Evolutionary conservation across 441 rosid genomes (phyloP), one percentile per base, ranked within the genome.

Genomic region (Euphorbia corollata): DNA sequence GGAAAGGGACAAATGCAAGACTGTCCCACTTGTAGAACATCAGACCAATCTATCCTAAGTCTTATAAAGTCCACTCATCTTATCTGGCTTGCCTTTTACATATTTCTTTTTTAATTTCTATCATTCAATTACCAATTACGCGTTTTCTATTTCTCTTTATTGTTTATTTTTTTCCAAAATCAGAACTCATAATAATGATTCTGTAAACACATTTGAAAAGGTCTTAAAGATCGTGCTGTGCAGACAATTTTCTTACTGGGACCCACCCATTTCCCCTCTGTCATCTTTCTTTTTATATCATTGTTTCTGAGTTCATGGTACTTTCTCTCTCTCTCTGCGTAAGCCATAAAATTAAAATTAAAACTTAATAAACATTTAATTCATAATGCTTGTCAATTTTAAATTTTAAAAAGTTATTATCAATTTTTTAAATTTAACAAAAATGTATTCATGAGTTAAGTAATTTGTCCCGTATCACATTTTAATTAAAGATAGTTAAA

Each of bases 181-280:
- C 20, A 36, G 36, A 13, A 6, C 23, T 54, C 27, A 34, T 43
- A 1, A 6, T 39, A 1, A 4, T 3, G 32, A n/a, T n/a, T 13
- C 12, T 59, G 32, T 22, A 18, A 63, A 67, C 66, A 61, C 66
- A 16, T 62, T 38, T 6, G 68, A 73, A 66, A 6, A 36, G 56
- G 47, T 51, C 12, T 51, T 10, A 41, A 69, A 58, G 60, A 62
- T 68, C 70, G 78, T 76, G 79, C 75, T 15, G 73, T 61, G 79
- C 75, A 16, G 71, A 65, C 71, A 58, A 71, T 56, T 39, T 54
- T 20, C 13, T 6, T 10, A 2, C 48, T 75, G 83, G 78, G 8
- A 54, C 75, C 80, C 67, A 54, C 75, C 80, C 67, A 18, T 24
- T 12, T 43, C 66, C 30, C 32, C 30, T 54, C 1, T 16, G 15